Percentiles rank a stretch among this genome's conserved stretches.
phyloP scores from a whole-genome alignment of 768 basidiomycete species.

The Leccinum arenicola region DNA sequence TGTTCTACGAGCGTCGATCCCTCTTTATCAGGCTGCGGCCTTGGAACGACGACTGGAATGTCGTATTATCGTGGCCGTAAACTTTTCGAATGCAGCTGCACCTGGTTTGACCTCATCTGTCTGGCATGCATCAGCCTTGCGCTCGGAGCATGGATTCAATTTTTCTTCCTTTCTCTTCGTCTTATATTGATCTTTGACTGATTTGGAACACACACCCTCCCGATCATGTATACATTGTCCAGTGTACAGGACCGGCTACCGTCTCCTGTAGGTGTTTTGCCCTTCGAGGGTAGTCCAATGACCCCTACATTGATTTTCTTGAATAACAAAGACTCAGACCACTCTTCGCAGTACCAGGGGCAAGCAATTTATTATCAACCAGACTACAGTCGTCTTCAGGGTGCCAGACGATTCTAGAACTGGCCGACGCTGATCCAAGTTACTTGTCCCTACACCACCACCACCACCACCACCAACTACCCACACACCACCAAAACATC shows the following conservation, averaged over 20 bases:
- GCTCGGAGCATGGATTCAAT: not conserved
- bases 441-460: slow-evolving; percentile 7
- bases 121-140: too few species aligned
- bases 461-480: not conserved
- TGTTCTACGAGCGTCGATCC: not conserved
- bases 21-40: not conserved
- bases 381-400: slow-evolving; percentile 7
- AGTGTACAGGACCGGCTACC: not conserved
- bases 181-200: not conserved
- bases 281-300: not conserved
- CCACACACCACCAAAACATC: slow-evolving; percentile 11
- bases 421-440: slow-evolving; percentile 1
- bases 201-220: not conserved
- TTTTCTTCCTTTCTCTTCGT: not conserved
- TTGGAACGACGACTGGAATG: not conserved
- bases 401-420: slow-evolving; percentile 4
- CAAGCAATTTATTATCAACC: slow-evolving; percentile 10
- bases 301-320: not conserved
- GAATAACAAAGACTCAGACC: not conserved
- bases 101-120: too few species aligned
- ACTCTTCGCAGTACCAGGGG: not conserved
- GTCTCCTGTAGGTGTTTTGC: not conserved
- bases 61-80: too few species aligned
- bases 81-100: too few species aligned
- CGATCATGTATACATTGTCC: not conserved